Evolutionary conservation across 2,329 filamentous ascomycete genomes (phyloP), one percentile per base, ranked within the genome.

Genomic region (Orbilia blumenaviensis): DNA sequence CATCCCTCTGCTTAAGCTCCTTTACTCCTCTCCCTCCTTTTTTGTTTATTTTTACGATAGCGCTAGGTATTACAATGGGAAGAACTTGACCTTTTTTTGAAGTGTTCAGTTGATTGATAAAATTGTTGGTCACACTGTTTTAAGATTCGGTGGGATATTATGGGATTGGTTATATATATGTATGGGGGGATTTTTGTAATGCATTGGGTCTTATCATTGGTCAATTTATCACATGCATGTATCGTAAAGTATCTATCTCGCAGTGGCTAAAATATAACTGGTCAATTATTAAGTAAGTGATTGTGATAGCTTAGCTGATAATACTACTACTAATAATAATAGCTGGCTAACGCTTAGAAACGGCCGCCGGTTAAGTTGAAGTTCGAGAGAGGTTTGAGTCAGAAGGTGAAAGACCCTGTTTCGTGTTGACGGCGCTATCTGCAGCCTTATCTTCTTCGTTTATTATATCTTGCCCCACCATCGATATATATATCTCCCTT

Each of bases 391-490:
- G n/a, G n/a, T n/a, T 52, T 71, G 56, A 71, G 44, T 71, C 66
- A 71, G 52, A 56, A 32, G 18, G 1, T 7, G 32, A 8, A 25
- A 32, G 7, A 14, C 36, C 14, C n/a, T 27, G 41, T 21, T 41
- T 32, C 62, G 66, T 41, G 66, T 71, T 63, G 56, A 54, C 27
- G 21, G 52, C 29, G 38, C 32, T 62, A 61, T 61, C 44, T 56
- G 38, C 60, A 63, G 48, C 67, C 67, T 69, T 66, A 64, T 72
- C 58, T 58, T 72, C 58, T 58, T 32, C 21, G 60, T 36, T 21
- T 62, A 62, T n/a, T n/a, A n/a, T 44, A 60, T 67, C 64, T 32
- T 67, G 64, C 64, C 64, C 64, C 64, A 67, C 64, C 64, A 2
- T 56, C 18, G n/a, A 50, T 38, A 23, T 32, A 34, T 34, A 44